Base-by-base conservation (phyloP, 2,329 filamentous ascomycete genomes). In the Huntiella moniliformis region DNA sequence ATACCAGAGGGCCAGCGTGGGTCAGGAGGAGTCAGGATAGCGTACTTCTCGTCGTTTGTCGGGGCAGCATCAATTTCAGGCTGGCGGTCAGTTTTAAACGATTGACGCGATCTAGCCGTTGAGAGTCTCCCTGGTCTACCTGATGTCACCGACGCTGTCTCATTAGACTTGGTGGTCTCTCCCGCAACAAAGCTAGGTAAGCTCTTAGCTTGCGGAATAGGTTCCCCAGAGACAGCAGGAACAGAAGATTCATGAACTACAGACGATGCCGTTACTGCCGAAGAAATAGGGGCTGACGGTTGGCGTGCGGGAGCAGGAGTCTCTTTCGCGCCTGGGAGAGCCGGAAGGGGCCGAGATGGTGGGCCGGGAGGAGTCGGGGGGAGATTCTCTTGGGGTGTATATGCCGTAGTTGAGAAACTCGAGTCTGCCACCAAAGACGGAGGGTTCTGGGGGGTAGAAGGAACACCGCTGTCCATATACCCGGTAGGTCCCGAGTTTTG, bases 1-100 rank as follows among this genome's bases (percentile, higher is more conserved):
- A 98, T 69, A 48, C 91, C 91, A 54, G 82, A 92, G 1, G 88
- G 91, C 85, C 86, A 96, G 5, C 94, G 70, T n/a, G 88, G 88
- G 58, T 96, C 88, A 0, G 88, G 88, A 4, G 91, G 91, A 0
- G 87, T 96, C 57, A 85, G 81, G 38, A 82, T 74, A 2, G 93
- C 84, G 2, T 84, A 85, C 57, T 94, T 83, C 56, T 94, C 85
- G 40, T 82, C 70, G 35, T 57, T 35, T 2, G 34, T 50, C 4
- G 39, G 35, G 6, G 41, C 37, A 12, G 44, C 40, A 31, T 40
- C 40, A 12, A 50, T 46, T 37, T 50, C 82, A 61, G 85, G 83
- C 37, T 87, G 88, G 56, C 93, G 82, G 17, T 50, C 48, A 0
- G 44, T 44, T 37, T 50, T 50, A 31, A 13, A 39, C 6, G 44